A percentile compares a stretch with the other conserved stretches of the same genome.
Evolutionary conservation across 2,329 filamentous ascomycete species (phyloP).

Genomic region (Escovopsis weberi): DNA sequence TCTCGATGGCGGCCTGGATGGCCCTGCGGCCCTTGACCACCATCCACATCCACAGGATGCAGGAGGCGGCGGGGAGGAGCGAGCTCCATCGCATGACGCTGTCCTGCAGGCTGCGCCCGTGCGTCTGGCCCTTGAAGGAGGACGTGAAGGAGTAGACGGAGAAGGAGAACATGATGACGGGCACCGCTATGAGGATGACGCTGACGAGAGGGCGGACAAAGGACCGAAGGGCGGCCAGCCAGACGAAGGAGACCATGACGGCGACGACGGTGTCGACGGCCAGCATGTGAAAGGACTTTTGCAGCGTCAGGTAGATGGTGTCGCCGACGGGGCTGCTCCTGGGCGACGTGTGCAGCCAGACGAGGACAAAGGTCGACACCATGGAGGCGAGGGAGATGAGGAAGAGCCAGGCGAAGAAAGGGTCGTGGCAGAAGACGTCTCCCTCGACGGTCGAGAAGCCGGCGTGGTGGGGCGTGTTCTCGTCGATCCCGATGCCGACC

Average conservation of each 20-base stretch:
- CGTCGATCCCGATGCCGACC: constrained; percentile 17
- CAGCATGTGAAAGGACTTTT: constrained; percentile 76
- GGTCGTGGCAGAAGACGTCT: constrained; percentile 69
- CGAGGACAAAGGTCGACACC: constrained; percentile 76
- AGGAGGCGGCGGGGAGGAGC: constrained; percentile 57
- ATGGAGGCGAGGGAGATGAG: constrained; percentile 71
- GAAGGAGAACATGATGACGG: constrained; percentile 75
- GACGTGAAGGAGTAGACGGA: constrained; percentile 82
- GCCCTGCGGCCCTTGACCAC: constrained; percentile 68
- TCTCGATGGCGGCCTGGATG: constrained; percentile 68
- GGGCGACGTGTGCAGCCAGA: constrained; percentile 75
- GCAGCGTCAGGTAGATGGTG: constrained; percentile 82
- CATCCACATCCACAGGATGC: constrained; percentile 69
- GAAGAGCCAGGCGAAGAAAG: constrained; percentile 85
- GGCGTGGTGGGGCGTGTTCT: constrained; percentile 20
- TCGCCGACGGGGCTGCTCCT: constrained; percentile 67
- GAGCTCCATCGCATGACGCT: constrained; percentile 78
- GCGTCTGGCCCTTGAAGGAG: constrained; percentile 65
- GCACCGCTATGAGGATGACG: constrained; percentile 69
- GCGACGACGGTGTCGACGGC: constrained; percentile 87
- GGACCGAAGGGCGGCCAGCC: constrained; percentile 76
- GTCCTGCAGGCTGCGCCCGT: constrained; percentile 73
- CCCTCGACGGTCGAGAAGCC: constrained; percentile 42
- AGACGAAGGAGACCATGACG: constrained; percentile 72
- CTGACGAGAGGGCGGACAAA: constrained; percentile 78